phyloP scores from a whole-genome alignment of 257 asterid species.

The Cynanchum wilfordii region DNA sequence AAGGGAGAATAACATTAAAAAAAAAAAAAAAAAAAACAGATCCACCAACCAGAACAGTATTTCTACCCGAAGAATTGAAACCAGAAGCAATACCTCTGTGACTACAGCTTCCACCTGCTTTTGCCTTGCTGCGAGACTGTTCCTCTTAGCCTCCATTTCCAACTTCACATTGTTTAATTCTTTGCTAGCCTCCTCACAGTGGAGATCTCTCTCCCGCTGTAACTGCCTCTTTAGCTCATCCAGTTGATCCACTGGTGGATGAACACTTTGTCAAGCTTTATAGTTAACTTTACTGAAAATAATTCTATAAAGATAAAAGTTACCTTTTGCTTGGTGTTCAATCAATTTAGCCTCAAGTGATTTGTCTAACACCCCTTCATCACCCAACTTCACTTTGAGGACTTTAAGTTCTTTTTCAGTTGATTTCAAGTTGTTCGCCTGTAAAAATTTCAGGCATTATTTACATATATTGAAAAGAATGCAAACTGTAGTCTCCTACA shows the following conservation, averaged over 20 bases:
- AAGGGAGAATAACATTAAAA: slow-evolving; percentile 14
- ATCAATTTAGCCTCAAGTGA: slow-evolving; percentile 63
- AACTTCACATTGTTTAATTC: slow-evolving; percentile 55
- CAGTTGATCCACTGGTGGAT: slow-evolving; percentile 52
- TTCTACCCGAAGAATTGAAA: not conserved
- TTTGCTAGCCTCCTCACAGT: slow-evolving; percentile 38
- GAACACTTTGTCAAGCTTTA: slow-evolving; percentile 10
- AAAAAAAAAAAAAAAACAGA: slow-evolving; percentile 4
- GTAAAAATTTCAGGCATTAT: slow-evolving; percentile 8
- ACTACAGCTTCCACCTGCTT: slow-evolving; percentile 57
- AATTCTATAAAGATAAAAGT: slow-evolving; percentile 16
- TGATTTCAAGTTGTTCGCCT: slow-evolving; percentile 69
- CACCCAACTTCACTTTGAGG: slow-evolving; percentile 60
- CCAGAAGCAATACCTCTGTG: slow-evolving; percentile 45
- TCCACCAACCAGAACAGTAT: slow-evolving; percentile 8
- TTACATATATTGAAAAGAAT: not conserved
- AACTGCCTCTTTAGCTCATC: slow-evolving; percentile 49
- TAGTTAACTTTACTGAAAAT: slow-evolving; percentile 5
- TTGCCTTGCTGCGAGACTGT: slow-evolving; percentile 44
- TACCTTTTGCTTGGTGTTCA: slow-evolving; percentile 69
- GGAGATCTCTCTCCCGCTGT: slow-evolving; percentile 52
- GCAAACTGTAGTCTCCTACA: slow-evolving; percentile 11
- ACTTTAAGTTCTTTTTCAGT: slow-evolving; percentile 71
- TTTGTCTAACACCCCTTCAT: slow-evolving; percentile 55
- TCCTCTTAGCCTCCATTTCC: slow-evolving; percentile 60